These are phyloP conservation scores for Hygrophila difformis DNA, from an alignment of 257 asterid species.

Conservation along the genomic window DNA sequence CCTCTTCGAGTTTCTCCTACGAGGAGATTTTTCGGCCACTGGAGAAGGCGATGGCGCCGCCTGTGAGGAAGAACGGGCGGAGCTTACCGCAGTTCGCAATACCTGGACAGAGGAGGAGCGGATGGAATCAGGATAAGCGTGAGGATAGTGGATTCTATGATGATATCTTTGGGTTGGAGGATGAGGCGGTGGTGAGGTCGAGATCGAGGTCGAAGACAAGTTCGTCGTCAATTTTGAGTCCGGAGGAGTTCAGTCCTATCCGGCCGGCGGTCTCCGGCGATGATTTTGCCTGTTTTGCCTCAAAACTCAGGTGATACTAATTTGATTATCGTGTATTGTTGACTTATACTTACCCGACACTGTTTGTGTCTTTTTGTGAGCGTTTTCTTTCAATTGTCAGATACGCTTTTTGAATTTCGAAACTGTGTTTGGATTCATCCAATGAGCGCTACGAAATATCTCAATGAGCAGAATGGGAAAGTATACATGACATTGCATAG, in stretches of 20 bases:
- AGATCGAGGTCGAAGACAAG: constrained; percentile 56
- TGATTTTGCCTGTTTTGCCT: constrained; percentile 38
- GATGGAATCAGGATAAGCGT: constrained; percentile 14
- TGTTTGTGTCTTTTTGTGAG: too few relatives aligned
- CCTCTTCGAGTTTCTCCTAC: constrained; percentile 25
- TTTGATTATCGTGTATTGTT: not conserved
- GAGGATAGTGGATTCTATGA: constrained; percentile 34
- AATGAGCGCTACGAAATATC: too few relatives aligned
- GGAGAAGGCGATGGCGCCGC: constrained; percentile 23
- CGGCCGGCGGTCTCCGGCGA: constrained; percentile 36
- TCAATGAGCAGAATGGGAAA: too few relatives aligned
- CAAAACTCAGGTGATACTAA: constrained; percentile 47
- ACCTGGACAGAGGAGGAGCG: constrained; percentile 28
- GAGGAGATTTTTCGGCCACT: constrained; percentile 44
- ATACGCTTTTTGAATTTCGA: too few relatives aligned
- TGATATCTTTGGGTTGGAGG: constrained; percentile 62
- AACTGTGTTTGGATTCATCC: too few relatives aligned
- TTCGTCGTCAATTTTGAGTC: constrained; percentile 60
- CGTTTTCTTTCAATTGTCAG: too few relatives aligned
- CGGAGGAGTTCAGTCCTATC: constrained; percentile 68
- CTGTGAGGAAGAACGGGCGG: constrained; percentile 27
- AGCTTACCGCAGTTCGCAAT: constrained; percentile 62
- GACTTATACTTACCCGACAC: not conserved
- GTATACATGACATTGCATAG: too few relatives aligned
- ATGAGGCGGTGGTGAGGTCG: constrained; percentile 41